These are phyloP conservation scores for Aegilops speltoides DNA, from an alignment of 176 grass and related monocot genomes.

Conservation along the genomic window DNA sequence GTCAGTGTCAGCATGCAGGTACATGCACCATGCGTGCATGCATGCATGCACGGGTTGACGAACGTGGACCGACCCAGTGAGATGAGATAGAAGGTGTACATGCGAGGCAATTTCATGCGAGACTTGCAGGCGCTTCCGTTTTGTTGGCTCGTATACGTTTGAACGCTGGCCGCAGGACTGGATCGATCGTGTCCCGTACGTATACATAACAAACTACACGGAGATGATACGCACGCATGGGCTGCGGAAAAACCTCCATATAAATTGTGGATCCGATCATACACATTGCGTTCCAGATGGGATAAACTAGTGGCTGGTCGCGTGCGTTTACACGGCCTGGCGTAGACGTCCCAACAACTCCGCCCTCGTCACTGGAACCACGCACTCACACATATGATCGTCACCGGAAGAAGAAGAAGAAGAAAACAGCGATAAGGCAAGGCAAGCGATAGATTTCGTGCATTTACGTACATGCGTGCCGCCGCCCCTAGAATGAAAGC, in stretches of 20 bases:
- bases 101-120: slow-evolving; percentile 26
- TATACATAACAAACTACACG: not conserved
- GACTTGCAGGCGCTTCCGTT: not conserved
- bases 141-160: not conserved
- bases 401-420: not conserved
- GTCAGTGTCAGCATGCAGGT: not conserved
- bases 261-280: not conserved
- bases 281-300: not conserved
- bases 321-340: slow-evolving; percentile 7
- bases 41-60: not conserved
- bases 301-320: slow-evolving; percentile 1
- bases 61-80: no score
- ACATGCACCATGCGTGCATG: not conserved
- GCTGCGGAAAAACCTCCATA: not conserved
- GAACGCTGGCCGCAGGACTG: not conserved
- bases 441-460: not conserved
- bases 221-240: not conserved
- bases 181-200: not conserved
- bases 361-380: not conserved
- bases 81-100: not conserved
- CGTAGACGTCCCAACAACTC: slow-evolving; percentile 33
- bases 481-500: not conserved
- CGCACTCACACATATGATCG: not conserved
- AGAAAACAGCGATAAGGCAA: no score
- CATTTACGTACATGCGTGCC: not conserved